Base-by-base conservation (phyloP, 2,329 filamentous ascomycete species). In the Fusarium agapanthi region DNA sequence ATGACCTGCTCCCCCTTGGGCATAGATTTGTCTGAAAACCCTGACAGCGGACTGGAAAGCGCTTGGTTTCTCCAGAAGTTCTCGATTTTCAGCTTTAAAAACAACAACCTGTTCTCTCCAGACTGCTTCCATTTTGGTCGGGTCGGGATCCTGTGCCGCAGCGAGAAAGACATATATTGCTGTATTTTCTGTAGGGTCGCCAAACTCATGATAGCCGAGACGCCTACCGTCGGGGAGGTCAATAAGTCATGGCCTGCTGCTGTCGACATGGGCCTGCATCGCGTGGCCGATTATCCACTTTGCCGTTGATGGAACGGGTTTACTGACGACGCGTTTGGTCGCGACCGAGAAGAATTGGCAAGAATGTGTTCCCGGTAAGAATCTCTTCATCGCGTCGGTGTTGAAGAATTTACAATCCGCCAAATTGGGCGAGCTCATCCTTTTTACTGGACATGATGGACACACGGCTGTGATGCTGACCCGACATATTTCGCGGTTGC, bases 141-240 rank as follows among this genome's bases (percentile, higher is more conserved):
- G 15, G 13, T 48, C 32, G 20, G 43, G 34, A 13, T 67, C 45
- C 26, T 66, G 51, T 3, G 24, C n/a, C 0, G 43, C 61, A 5
- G 28, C 30, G 9, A 66, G 40, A 26, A 65, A 66, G 2, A n/a
- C n/a, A n/a, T n/a, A 67, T 7, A 67, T n/a, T 0, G 66, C 15
- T 5, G 64, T 51, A n/a, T 20, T 51, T 11, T 53, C 61, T 24
- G 12, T 15, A 12, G 28, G 53, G 5, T 37, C 41, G 1, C 64
- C 64, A 26, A 41, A 67, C 11, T 66, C 64, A 32, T 64, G 61
- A 9, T 66, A 66, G 13, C 64, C 61, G 7, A 67, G 61, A 20
- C 38, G 24, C 4, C 53, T 47, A 6, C 64, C 34, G 20, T 57
- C 61, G 2, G 30, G 32, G 12, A 67, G 34, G 4, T 35, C 14